Evolutionary conservation across 2,329 filamentous ascomycete genomes (phyloP), one percentile per base, ranked within the genome.

Genomic region (Zymoseptoria pseudotritici): DNA sequence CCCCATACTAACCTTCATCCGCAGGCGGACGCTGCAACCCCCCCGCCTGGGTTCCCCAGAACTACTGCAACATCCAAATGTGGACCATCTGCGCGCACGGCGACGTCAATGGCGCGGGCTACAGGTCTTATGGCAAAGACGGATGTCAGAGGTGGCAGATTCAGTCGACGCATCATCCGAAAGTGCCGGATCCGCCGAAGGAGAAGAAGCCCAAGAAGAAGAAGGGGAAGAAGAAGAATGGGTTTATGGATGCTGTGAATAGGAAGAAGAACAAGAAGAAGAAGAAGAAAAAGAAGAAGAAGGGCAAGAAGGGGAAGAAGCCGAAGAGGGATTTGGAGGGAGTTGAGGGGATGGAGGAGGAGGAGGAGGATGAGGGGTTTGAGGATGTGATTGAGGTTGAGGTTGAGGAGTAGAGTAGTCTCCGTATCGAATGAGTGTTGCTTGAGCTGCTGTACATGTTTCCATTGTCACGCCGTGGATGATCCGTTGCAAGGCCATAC

Each of bases 21-120:
- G 2, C 26, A 29, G 26, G 26, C 2, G 7, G 7, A 8, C 26
- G 49, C 22, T 60, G 57, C n/a, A 50, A 60, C 20, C 63, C 61
- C 11, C 51, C 57, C 10, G 58, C 62, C 20, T 66, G 63, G 63
- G 57, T 66, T 7, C 65, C 65, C 7, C n/a, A 60, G 42, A 57
- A 62, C 19, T 66, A 62, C 55, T 66, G 63, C 53, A 46, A 56
- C 55, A 53, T 51, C 20, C 63, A 66, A 46, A 63, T 66, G 50
- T 62, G 53, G 54, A 54, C 58, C 51, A 61, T 61, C 51, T 66
- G 65, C 54, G 50, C 51, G 4, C 57, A 61, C 31, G 55, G 59
- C 17, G 49, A 55, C 17, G 36, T 17, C 11, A 26, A 59, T 9
- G 52, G 52, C 21, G 56, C 36, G 4, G 36, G 36, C 36, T 46